A percentile compares a stretch with the other conserved stretches of the same genome.
phyloP scores from a whole-genome alignment of 108 stramenopile genomes.

The Nannochloropsis oceanica region DNA sequence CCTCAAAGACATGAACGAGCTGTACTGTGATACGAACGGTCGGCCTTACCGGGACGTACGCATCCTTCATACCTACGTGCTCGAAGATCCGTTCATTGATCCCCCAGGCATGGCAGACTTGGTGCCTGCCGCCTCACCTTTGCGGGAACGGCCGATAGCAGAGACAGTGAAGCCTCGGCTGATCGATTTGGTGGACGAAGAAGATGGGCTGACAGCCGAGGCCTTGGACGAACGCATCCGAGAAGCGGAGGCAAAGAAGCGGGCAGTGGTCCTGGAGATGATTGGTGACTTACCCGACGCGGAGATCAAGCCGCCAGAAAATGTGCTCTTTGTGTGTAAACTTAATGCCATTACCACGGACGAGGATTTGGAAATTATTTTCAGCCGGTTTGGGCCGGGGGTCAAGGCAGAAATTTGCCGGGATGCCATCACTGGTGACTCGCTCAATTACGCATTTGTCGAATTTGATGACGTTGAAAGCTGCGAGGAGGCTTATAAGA shows the following conservation, averaged over 20 bases:
- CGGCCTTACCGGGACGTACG: conserved; percentile 89
- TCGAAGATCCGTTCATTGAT: conserved; percentile 79
- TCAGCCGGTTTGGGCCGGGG: conserved; percentile 42
- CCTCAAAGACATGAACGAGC: conserved; percentile 57
- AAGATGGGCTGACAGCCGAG: conserved; percentile 25
- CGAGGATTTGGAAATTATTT: conserved; percentile 94
- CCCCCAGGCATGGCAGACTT: background rate
- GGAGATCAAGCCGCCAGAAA: conserved; percentile 69
- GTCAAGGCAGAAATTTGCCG: conserved; percentile 62
- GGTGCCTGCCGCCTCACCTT: conserved; percentile 20
- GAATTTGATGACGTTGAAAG: conserved; percentile 71
- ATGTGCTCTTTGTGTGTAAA: conserved; percentile 97
- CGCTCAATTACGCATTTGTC: conserved; percentile 91
- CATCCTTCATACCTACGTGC: conserved; percentile 63
- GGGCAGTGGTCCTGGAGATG: conserved; percentile 96
- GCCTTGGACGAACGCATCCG: conserved; percentile 25
- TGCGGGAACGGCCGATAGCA: conserved; percentile 49
- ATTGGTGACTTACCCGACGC: conserved; percentile 60
- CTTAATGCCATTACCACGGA: conserved; percentile 88
- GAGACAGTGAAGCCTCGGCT: conserved; percentile 52
- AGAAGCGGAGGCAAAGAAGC: conserved; percentile 31
- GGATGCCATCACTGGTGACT: conserved; percentile 80
- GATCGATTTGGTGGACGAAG: conserved; percentile 25
- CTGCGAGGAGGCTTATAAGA: conserved; percentile 88
- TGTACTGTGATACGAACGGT: conserved; percentile 74